Evolutionary conservation across 768 basidiomycete genomes (phyloP).

Genomic region (Suillus brevipes): DNA sequence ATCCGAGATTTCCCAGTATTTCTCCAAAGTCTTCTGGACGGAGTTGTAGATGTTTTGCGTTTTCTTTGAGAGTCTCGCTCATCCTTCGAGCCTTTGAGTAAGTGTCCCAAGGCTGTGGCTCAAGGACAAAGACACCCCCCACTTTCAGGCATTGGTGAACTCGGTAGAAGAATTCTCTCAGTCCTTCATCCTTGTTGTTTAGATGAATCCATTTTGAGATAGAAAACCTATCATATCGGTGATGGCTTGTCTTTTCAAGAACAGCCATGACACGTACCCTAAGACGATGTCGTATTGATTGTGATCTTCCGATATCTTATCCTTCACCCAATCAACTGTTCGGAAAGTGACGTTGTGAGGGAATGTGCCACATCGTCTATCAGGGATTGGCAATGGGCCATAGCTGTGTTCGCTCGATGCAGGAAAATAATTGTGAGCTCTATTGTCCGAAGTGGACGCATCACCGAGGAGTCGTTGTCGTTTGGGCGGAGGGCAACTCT

Average conservation of each 20-base stretch:
- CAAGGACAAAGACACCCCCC: conserved; percentile 72
- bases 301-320: conserved; percentile 53
- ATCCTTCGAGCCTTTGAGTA: conserved; percentile 78
- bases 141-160: conserved; percentile 56
- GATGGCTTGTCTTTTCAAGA: neutral
- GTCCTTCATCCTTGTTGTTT: conserved; percentile 71
- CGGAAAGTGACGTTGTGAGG: conserved; percentile 80
- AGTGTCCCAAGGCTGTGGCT: conserved; percentile 84
- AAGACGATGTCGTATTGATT: conserved; percentile 75
- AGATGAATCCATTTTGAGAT: conserved; percentile 93
- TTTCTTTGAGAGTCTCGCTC: conserved; percentile 63
- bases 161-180: conserved; percentile 66
- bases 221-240: conserved; percentile 58
- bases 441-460: conserved; percentile 3
- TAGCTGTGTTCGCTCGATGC: conserved; percentile 73
- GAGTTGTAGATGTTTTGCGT: conserved; percentile 52
- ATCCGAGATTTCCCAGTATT: conserved; percentile 62
- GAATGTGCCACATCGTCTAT: conserved; percentile 44
- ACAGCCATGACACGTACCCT: conserved; percentile 52
- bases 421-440: conserved; percentile 62
- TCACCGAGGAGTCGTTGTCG: conserved; percentile 13
- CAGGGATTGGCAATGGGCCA: conserved; percentile 71
- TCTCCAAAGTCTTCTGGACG: conserved; percentile 64
- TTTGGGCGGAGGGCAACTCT: conserved; percentile 7
- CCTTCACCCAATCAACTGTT: conserved; percentile 70